Evolutionary conservation across 768 basidiomycete species (phyloP).

Genomic region (Lepiota brunneoincarnata): DNA sequence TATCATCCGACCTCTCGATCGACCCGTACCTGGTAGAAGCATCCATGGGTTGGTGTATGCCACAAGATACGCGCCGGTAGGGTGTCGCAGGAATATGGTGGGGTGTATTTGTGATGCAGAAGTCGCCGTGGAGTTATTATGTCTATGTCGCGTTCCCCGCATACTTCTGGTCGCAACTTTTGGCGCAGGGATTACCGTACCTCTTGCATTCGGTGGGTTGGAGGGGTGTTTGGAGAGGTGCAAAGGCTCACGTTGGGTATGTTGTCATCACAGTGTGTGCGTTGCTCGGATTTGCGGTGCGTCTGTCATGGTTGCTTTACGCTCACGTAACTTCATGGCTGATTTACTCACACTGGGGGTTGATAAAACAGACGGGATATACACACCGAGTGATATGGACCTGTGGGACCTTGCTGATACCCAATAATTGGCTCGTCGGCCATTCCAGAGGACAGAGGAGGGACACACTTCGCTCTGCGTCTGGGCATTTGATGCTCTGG

Average conservation of each 20-base stretch:
- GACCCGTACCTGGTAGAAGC: not conserved
- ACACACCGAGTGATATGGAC: constrained; percentile 73
- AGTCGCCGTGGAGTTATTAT: constrained; percentile 70
- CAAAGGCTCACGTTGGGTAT: constrained; percentile 23
- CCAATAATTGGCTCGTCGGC: constrained; percentile 60
- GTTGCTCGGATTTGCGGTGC: constrained; percentile 62
- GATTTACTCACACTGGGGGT: not conserved
- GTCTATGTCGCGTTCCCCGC: constrained; percentile 72
- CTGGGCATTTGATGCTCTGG: constrained; percentile 38
- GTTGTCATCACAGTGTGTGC: constrained; percentile 48
- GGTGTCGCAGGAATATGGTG: constrained; percentile 36
- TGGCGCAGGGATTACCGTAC: constrained; percentile 23
- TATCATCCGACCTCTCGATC: constrained; percentile 44
- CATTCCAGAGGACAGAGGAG: not conserved
- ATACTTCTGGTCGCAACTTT: constrained; percentile 71
- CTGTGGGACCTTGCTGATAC: constrained; percentile 56
- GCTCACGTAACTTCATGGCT: not conserved
- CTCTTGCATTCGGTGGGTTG: not conserved
- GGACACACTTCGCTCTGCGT: constrained; percentile 12
- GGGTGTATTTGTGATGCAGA: constrained; percentile 56
- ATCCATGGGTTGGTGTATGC: not conserved
- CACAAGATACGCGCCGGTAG: constrained; percentile 13
- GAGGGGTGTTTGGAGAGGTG: not conserved
- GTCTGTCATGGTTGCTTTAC: not conserved
- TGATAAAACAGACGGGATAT: constrained; percentile 55